Conservation (phyloP, 176 grass and related monocot species). For the Oropetium thomaeum region DNA sequence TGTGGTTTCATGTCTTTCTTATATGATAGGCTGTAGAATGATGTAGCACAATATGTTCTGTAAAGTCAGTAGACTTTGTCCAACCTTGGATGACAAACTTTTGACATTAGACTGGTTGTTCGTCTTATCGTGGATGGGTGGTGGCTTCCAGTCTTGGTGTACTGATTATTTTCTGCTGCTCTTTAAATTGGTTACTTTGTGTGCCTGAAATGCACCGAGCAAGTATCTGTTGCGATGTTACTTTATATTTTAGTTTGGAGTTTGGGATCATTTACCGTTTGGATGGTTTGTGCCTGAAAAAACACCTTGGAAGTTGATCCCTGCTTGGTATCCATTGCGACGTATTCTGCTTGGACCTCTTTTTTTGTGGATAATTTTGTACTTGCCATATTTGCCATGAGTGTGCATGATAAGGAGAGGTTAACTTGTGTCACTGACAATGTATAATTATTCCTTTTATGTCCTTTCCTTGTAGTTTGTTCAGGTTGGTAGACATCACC, state of each 20-base stretch:
- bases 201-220: not conserved
- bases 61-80: not conserved
- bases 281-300: too few relatives aligned
- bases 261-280: not conserved
- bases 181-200: not conserved
- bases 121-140: not conserved
- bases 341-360: too few relatives aligned
- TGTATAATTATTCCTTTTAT: too few relatives aligned
- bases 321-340: too few relatives aligned
- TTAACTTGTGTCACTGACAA: too few relatives aligned
- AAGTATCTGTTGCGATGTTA: not conserved
- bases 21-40: too few relatives aligned
- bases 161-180: not conserved
- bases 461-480: not conserved
- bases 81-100: too few relatives aligned
- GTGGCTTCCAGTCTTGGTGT: not conserved
- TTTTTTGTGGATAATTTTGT: too few relatives aligned
- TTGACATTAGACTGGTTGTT: not conserved
- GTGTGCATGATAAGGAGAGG: too few relatives aligned
- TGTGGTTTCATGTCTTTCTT: constrained; percentile 3
- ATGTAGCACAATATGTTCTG: constrained; percentile 3
- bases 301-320: too few relatives aligned
- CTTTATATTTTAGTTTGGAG: not conserved
- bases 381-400: too few relatives aligned
- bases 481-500: not conserved